Evolutionary conservation across 2,329 filamentous ascomycete species (phyloP), one percentile per base, ranked within the genome.

Genomic region (Cytospora piceicola): DNA sequence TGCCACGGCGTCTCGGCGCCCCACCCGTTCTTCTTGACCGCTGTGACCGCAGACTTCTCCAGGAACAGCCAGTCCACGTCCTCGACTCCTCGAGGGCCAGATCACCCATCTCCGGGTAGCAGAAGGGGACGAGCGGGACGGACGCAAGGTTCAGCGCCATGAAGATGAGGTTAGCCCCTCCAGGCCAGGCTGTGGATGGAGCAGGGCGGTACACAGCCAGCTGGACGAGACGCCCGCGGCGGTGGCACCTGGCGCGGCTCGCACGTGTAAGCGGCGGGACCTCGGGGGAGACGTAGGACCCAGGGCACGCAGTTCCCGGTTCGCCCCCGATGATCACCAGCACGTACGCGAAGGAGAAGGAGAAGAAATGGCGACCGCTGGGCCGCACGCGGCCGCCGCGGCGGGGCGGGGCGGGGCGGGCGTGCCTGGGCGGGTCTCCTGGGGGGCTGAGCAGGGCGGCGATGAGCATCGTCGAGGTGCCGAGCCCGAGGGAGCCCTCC

Each of bases 121-220:
- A 78, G 63, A 79, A 77, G 70, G 79, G 82, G 1, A 80, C 72
- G 6, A 80, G 70, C 0, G 79, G 80, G 1, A 81, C 72, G 57
- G 81, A 81, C 14, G 71, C 69, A 27, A 83, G 76, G 69, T 84
- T 83, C 12, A 81, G 75, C 29, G 73, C 75, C 75, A 81, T 82
- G 72, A 84, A 85, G 69, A 84, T 83, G 3, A 85, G 73, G 68
- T 85, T 85, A 85, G 0, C 79, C 80, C 69, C 81, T 80, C 81
- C 81, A 85, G 30, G 77, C 70, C 1, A 86, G 73, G 6, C 76
- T 78, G 57, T 77, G 77, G 65, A 85, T 77, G 77, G 65, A 85
- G 78, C 2, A 82, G 74, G 1, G 79, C 78, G 0, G 83, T 77
- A 71, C 71, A 76, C 0, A 76, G 68, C 77, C 76, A 79, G 63